Evolutionary conservation across 306 rosid species (phyloP).

Genomic region (Psophocarpus tetragonolobus): DNA sequence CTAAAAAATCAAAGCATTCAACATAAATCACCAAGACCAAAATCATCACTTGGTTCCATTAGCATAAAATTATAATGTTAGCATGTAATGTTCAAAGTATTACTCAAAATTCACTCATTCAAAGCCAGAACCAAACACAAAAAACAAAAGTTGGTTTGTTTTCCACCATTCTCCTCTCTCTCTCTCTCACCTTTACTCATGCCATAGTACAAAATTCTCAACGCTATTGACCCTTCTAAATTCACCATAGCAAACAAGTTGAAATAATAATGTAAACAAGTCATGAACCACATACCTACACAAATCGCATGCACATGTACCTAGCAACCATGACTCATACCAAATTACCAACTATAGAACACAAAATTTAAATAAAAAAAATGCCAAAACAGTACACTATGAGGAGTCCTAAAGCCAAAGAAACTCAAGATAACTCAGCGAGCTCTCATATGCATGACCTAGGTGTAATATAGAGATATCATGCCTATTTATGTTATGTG

Average conservation of each 20-base stretch:
- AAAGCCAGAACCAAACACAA: background rate
- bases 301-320: background rate
- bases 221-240: background rate
- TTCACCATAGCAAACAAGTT: background rate
- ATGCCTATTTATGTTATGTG: too few species aligned
- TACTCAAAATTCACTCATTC: background rate
- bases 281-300: background rate
- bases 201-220: background rate
- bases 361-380: background rate
- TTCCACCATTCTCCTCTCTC: background rate
- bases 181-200: background rate
- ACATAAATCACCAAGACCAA: background rate
- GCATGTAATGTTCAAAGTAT: background rate
- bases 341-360: background rate
- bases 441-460: too few species aligned
- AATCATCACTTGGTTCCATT: background rate
- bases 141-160: background rate
- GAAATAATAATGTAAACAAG: background rate
- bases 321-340: background rate
- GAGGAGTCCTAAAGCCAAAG: too few species aligned
- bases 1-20: slow-evolving; percentile 44
- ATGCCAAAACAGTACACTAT: background rate
- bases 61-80: background rate
- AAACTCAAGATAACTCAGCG: too few species aligned
- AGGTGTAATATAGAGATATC: too few species aligned